phyloP scores from a whole-genome alignment of 768 basidiomycete genomes.

The Hericium erinaceus region DNA sequence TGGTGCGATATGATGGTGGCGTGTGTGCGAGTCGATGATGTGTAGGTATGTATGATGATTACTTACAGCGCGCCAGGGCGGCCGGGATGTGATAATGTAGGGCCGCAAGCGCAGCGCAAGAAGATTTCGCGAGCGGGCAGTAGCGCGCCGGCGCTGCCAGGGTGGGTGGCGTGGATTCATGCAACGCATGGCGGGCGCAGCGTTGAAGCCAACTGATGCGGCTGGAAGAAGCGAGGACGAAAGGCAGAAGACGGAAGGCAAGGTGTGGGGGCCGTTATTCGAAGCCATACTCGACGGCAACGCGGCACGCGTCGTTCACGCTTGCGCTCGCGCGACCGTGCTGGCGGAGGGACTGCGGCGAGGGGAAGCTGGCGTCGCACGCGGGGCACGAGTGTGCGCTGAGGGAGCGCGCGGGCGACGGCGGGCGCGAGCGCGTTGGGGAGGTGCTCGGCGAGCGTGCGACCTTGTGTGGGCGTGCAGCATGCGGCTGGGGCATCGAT shows the following conservation, averaged over 20 bases:
- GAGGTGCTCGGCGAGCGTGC: conserved; percentile 8
- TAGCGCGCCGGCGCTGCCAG: too few relatives aligned
- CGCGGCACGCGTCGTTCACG: conserved; percentile 60
- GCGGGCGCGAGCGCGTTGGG: background rate
- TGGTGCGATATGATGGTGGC: too few relatives aligned
- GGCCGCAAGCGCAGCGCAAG: too few relatives aligned
- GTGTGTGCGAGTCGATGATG: too few relatives aligned
- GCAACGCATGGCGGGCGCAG: background rate
- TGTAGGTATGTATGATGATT: too few relatives aligned
- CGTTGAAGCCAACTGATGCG: background rate
- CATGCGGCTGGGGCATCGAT: background rate
- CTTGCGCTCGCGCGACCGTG: conserved; percentile 43
- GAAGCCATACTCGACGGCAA: conserved; percentile 67
- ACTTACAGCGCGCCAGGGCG: too few relatives aligned
- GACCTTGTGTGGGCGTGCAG: conserved; percentile 10
- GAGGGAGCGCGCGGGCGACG: background rate
- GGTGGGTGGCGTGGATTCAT: background rate
- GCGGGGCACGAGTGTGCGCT: conserved; percentile 59
- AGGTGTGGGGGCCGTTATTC: conserved; percentile 27
- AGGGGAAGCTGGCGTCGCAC: conserved; percentile 59
- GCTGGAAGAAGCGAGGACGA: background rate
- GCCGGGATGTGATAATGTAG: too few relatives aligned
- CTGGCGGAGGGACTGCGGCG: conserved; percentile 47
- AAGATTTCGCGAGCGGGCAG: too few relatives aligned
- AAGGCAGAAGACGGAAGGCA: background rate